Percentiles rank a stretch among this genome's conserved stretches.
phyloP scores from a whole-genome alignment of 352 stramenopile genomes.

The Globisporangium iwayamae region DNA sequence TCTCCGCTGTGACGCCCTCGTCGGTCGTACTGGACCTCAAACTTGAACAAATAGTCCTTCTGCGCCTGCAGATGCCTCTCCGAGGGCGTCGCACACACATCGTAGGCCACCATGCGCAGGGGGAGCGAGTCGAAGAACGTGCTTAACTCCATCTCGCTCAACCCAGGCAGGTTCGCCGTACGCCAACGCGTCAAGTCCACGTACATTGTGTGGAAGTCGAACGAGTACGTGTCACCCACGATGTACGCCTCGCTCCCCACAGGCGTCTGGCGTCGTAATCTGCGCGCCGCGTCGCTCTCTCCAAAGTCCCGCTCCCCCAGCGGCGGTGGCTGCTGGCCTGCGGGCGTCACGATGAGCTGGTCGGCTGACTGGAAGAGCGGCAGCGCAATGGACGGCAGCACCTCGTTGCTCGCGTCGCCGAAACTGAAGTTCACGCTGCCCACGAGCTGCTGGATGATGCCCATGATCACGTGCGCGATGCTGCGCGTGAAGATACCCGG shows the following conservation, averaged over 20 bases:
- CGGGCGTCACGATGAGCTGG: slow-evolving; percentile 69
- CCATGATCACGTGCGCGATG: slow-evolving; percentile 72
- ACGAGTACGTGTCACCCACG: slow-evolving; percentile 78
- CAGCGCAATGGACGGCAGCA: slow-evolving; percentile 67
- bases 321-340: slow-evolving; percentile 42
- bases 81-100: slow-evolving; percentile 20
- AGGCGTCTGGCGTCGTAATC: slow-evolving; percentile 38
- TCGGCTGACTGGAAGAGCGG: slow-evolving; percentile 79
- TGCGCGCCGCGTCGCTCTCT: slow-evolving; percentile 47
- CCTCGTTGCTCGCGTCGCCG: slow-evolving; percentile 29
- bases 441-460: slow-evolving; percentile 68
- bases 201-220: slow-evolving; percentile 90
- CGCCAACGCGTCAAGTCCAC: slow-evolving; percentile 78
- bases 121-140: slow-evolving; percentile 80
- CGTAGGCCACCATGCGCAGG: slow-evolving; percentile 71
- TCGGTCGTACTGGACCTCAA: slow-evolving; percentile 62
- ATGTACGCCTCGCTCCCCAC: slow-evolving; percentile 46
- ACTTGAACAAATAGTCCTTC: slow-evolving; percentile 83
- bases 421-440: slow-evolving; percentile 72
- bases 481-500: slow-evolving; percentile 76
- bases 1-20: slow-evolving; percentile 3
- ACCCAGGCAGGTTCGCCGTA: slow-evolving; percentile 70
- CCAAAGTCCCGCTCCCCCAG: slow-evolving; percentile 61
- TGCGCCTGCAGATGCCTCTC: slow-evolving; percentile 45
- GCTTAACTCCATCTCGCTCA: slow-evolving; percentile 70